Base-by-base conservation (phyloP, 768 basidiomycete genomes). In the Tylopilus intermedius region DNA sequence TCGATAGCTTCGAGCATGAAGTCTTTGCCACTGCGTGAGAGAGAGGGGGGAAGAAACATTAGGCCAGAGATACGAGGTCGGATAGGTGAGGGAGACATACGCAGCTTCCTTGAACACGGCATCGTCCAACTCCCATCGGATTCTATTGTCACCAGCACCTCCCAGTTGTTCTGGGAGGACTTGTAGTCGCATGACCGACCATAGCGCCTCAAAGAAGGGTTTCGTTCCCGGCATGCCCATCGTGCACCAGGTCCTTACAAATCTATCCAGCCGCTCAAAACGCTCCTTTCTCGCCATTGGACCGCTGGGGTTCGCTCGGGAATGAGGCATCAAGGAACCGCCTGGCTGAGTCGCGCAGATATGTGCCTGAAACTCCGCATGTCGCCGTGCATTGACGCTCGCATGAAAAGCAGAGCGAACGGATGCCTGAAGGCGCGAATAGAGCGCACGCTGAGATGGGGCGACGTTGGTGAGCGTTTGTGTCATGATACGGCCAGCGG, bases 1-100 rank as follows among this genome's bases (percentile, higher is more conserved):
- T 90, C 84, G 51, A 94, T 83, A 9, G 90, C 90, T 71, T 94
- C 92, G 47, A 89, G 76, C 91, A 94, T 94, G 68, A 95, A 95
- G 60, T 93, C 89, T 70, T 90, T 89, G 54, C 93, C 93, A 64
- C 92, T 94, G 69, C 48, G 54, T 60, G 65, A 59, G 57, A 63
- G 50, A 40, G 49, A 47, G 56, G 58, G 44, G 45, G 13, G 7
- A 30, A 9, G 4, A 58, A 52, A 55, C 22, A 45, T 62, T 26
- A 56, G 56, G 56, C 26, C 15, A 57, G 53, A 49, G 35, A 56
- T 43, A 32, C 27, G 35, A 51, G 24, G 24, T 5, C 26, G 38
- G 49, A 50, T 40, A 57, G 49, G 55, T 42, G 7, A 43, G 26
- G 49, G 30, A 35, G 32, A 81, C 92, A 76, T 76, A 92, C 92